Evolutionary conservation across 164 flowering plant species (phyloP), one percentile per base, ranked within the genome.

Genomic region (Pachysandra terminalis): DNA sequence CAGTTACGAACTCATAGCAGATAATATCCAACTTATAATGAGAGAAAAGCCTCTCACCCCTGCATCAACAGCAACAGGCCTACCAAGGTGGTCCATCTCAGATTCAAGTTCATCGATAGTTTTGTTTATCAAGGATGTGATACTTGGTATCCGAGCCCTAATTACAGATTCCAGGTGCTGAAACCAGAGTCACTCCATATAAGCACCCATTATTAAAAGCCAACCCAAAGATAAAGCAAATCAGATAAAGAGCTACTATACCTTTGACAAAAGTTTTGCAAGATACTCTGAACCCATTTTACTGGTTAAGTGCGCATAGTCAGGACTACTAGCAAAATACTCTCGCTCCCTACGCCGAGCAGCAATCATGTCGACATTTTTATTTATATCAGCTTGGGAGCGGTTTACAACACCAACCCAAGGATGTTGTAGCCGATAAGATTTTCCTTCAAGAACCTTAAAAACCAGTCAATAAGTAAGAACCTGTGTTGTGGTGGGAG

Each of bases 341-440:
- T 89, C 94, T 19, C 79, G 80, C 76, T 90, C 97, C 75, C 80
- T 85, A 23, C 83, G 81, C 63, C 97, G 83, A 21, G 97, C 97
- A 82, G 65, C 82, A 71, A 86, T 85, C 90, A 90, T 89, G 74
- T 90, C 94, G 56, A 85, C 84, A 70, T 84, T 86, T 82, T 74
- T 89, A 74, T 87, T 90, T 57, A 89, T 89, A 68, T 90, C 97
- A 65, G 90, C 91, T 74, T 89, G 97, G 52, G 97, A 89, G 54
- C 92, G 88, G 65, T 90, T 90, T 37, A 90, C 97, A 59, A 90
- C 79, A 71, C 96, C 97, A 68, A 90, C 94, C 97, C 97, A 90
- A 27, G 92, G 97, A 68, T 86, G 89, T 73, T 89, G 97, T 73
- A 90, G 71, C 67, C 88, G 79, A 64, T 89, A 90, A 52, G 92